These are phyloP conservation scores for Hyaloperonospora brassicae DNA, from an alignment of 352 stramenopile species.

Conservation along the genomic window DNA sequence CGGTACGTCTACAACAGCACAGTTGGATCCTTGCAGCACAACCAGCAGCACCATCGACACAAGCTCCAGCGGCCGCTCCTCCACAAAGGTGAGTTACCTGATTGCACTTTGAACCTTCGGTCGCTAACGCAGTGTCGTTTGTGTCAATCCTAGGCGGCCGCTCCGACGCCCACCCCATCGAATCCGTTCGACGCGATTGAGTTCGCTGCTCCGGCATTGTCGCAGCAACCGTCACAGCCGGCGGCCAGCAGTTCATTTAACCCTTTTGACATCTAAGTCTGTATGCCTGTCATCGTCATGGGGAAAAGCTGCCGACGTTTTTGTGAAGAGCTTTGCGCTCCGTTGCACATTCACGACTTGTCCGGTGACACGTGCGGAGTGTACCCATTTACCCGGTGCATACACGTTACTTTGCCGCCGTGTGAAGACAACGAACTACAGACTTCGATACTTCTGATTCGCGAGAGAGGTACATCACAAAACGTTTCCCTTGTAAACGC, in stretches of 20 bases:
- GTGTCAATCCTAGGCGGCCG: conserved; percentile 18
- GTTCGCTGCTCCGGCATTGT: conserved; percentile 3
- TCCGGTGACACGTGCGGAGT: too few relatives aligned
- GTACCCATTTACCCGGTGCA: too few relatives aligned
- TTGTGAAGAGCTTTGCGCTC: too few relatives aligned
- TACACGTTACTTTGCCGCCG: too few relatives aligned
- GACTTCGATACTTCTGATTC: too few relatives aligned
- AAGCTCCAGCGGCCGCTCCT: conserved; percentile 28
- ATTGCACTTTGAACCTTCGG: background rate
- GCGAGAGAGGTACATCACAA: too few relatives aligned
- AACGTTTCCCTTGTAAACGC: too few relatives aligned
- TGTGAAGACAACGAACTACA: too few relatives aligned
- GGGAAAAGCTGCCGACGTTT: too few relatives aligned
- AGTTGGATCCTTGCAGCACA: conserved; percentile 3
- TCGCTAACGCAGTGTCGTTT: background rate
- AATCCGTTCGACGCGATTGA: conserved; percentile 33
- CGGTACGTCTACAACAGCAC: conserved; percentile 2
- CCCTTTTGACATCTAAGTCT: conserved; percentile 41
- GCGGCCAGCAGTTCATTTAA: conserved; percentile 35
- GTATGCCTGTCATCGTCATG: too few relatives aligned
- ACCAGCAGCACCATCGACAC: conserved; percentile 11
- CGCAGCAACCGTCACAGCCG: conserved; percentile 8
- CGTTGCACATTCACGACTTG: too few relatives aligned
- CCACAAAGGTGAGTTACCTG: conserved; percentile 23
- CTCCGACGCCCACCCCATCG: conserved; percentile 13